Base-by-base conservation (phyloP, 805 yeast species). In the Sugiyamaella boreocaroliniensis region DNA sequence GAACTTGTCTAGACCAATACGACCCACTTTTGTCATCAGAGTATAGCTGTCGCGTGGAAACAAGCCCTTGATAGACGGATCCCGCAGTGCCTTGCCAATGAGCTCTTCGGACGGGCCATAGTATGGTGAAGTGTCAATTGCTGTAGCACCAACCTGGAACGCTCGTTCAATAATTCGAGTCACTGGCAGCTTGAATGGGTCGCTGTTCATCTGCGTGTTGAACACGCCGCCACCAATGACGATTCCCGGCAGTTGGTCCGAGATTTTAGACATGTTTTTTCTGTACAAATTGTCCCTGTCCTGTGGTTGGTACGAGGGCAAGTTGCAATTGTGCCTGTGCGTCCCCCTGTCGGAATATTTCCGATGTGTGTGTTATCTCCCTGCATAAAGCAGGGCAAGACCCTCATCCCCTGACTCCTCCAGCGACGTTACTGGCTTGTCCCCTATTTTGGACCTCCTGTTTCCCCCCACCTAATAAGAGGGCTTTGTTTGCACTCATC, bases 61-160 rank as follows among this genome's bases (percentile, higher is more conserved):
- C 41, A 73, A 71, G 2, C 65, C 66, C 3, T 65, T 64, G 12
- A 71, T 48, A 19, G 4, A 18, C 9, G 47, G 48, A 2, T 65
- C 58, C 18, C 68, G 65, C 57, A 90, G 70, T 0, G 89, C 92
- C n/a, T 74, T 55, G 2, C 98, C 97, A 5, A 87, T 64, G 7
- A 89, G 56, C 16, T 69, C 73, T 64, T 90, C 98, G 5, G 95
- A 86, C 0, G 87, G 87, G 0, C 97, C 97, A 65, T 90, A 90
- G 70, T 87, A 89, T 4, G 97, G 96, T 0, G 97, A 86, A 0
- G 97, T 89, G 64, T 90, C 97, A 40, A 90, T 75, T 2, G 95
- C 92, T 48, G 75, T 78, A 53, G 87, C 71, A 0, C 97, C 97
- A 19, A 73, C 63, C 15, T 71, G 66, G 60, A 89, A 82, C 0